phyloP scores from a whole-genome alignment of 108 stramenopile species.

The Licmophora abbreviata region DNA sequence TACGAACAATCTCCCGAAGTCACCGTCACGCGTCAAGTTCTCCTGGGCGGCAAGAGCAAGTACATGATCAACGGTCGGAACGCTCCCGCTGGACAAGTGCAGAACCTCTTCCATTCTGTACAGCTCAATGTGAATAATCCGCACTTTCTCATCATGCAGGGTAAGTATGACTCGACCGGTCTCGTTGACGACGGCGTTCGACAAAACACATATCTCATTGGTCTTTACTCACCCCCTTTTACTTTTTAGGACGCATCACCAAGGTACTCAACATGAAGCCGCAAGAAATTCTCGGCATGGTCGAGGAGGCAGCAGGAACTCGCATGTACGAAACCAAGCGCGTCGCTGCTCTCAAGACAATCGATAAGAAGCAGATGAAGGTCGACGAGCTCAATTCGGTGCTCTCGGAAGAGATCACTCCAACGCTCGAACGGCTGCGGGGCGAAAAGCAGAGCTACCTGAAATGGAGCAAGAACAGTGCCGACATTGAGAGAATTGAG shows the following conservation, averaged over 20 bases:
- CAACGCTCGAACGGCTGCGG: slow-evolving; percentile 90
- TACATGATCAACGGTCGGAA: slow-evolving; percentile 97
- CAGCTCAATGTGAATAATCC: slow-evolving; percentile 99
- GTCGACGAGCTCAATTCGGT: slow-evolving; percentile 94
- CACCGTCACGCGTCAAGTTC: slow-evolving; percentile 93
- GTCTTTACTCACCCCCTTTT: background rate
- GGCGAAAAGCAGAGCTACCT: slow-evolving; percentile 94
- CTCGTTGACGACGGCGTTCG: no score
- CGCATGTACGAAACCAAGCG: slow-evolving; percentile 99
- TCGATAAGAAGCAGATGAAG: slow-evolving; percentile 98
- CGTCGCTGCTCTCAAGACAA: slow-evolving; percentile 90
- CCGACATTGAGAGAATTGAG: slow-evolving; percentile 92
- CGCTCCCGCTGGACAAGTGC: slow-evolving; percentile 89
- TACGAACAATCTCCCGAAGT: slow-evolving; percentile 90
- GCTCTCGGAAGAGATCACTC: slow-evolving; percentile 94
- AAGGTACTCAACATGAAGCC: slow-evolving; percentile 99
- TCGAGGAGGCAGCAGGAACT: slow-evolving; percentile 99
- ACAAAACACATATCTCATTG: background rate
- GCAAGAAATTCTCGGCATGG: slow-evolving; percentile 97
- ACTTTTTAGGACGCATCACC: slow-evolving; percentile 75
- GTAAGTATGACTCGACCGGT: no score
- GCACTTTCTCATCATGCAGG: slow-evolving; percentile 99
- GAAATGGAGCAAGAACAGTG: slow-evolving; percentile 91
- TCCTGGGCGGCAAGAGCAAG: slow-evolving; percentile 96
- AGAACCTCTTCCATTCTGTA: slow-evolving; percentile 98